These are phyloP conservation scores for Aurifilum marmelostoma DNA, from an alignment of 2,329 filamentous ascomycete genomes.

Conservation along the genomic window DNA sequence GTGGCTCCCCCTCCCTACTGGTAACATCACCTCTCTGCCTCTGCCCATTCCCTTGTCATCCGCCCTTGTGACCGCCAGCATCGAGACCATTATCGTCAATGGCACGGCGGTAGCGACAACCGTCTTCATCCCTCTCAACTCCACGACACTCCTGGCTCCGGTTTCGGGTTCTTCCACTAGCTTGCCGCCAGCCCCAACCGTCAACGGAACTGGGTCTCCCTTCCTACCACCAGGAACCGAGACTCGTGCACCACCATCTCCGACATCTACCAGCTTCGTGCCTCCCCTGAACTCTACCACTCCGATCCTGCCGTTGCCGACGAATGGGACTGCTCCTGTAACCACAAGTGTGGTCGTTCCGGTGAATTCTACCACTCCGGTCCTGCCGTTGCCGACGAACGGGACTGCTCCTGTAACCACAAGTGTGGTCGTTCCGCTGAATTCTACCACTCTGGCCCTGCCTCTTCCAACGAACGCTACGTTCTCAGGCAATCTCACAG, in stretches of 20 bases:
- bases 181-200: constrained; percentile 10
- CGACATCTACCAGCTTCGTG: constrained; percentile 10
- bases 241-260: neutral
- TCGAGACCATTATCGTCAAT: constrained; percentile 24
- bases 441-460: constrained; percentile 10
- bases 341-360: constrained; percentile 15
- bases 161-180: constrained; percentile 10
- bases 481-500: constrained; percentile 17
- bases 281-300: constrained; percentile 16
- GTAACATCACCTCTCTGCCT: constrained; percentile 12
- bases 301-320: neutral
- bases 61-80: constrained; percentile 16
- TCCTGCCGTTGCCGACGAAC: constrained; percentile 1
- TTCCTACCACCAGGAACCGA: constrained; percentile 19
- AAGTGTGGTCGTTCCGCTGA: constrained; percentile 9
- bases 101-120: constrained; percentile 27
- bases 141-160: constrained; percentile 24
- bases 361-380: constrained; percentile 13
- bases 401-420: constrained; percentile 11
- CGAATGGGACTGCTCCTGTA: constrained; percentile 8
- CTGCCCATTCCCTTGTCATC: constrained; percentile 11
- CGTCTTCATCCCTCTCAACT: constrained; percentile 22
- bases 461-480: constrained; percentile 21
- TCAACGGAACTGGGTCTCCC: constrained; percentile 18
- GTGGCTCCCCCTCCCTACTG: constrained; percentile 19